Percentiles rank a stretch among this genome's conserved stretches.
These are phyloP conservation scores for Hyphopichia khmerensis DNA, from an alignment of 1,139 yeast genomes.

Conservation along the genomic window DNA sequence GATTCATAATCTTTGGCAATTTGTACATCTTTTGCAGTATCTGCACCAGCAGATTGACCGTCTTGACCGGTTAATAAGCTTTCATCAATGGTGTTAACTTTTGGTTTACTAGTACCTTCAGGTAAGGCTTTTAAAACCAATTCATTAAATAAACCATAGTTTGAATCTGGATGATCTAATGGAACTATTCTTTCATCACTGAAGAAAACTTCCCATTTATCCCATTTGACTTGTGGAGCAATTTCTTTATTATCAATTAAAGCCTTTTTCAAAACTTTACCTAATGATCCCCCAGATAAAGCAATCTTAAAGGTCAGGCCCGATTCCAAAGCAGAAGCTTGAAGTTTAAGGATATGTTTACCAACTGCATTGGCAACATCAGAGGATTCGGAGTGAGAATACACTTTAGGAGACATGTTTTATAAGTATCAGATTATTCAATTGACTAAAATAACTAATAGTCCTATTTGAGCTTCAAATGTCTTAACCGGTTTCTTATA, in stretches of 20 bases:
- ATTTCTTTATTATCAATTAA: conserved; percentile 57
- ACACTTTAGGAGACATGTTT: conserved; percentile 39
- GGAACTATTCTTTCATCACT: conserved; percentile 76
- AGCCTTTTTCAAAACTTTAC: conserved; percentile 70
- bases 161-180: conserved; percentile 63
- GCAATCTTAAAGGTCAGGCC: conserved; percentile 65
- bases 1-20: conserved; percentile 54
- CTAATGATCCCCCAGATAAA: conserved; percentile 87
- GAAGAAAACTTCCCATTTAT: conserved; percentile 67
- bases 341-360: conserved; percentile 50
- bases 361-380: conserved; percentile 64
- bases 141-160: conserved; percentile 61
- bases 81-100: conserved; percentile 50
- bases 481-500: no score
- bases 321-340: conserved; percentile 47
- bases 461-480: not conserved
- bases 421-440: not conserved
- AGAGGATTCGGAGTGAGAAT: conserved; percentile 51
- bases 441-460: not conserved
- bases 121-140: conserved; percentile 51
- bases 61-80: conserved; percentile 45
- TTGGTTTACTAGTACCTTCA: conserved; percentile 30
- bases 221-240: conserved; percentile 54
- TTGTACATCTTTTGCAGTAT: conserved; percentile 36
- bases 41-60: conserved; percentile 40